These are phyloP conservation scores for Sordariomycetes sp. DNA, from an alignment of 2,329 filamentous ascomycete species.

Conservation along the genomic window DNA sequence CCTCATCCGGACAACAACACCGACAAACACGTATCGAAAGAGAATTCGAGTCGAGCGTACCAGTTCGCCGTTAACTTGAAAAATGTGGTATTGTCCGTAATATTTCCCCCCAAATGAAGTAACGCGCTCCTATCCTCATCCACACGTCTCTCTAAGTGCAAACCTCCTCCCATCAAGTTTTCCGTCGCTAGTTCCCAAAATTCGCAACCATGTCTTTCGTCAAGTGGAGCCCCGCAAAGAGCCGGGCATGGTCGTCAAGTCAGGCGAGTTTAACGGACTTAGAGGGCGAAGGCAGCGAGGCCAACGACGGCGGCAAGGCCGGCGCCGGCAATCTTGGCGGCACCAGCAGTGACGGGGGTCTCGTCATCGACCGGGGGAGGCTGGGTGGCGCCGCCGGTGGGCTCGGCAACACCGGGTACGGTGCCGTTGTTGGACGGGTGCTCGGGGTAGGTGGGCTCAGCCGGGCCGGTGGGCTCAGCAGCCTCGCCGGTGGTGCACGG, in stretches of 20 bases:
- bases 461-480: constrained; percentile 7
- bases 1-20: neutral
- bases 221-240: neutral
- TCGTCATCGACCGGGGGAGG: constrained; percentile 10
- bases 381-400: constrained; percentile 11
- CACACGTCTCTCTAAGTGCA: neutral
- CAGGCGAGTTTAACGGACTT: constrained; percentile 25
- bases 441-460: neutral
- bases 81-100: neutral
- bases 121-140: neutral
- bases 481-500: constrained; percentile 43
- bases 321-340: constrained; percentile 43
- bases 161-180: neutral
- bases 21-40: neutral
- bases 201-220: neutral
- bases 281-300: constrained; percentile 50
- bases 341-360: constrained; percentile 33
- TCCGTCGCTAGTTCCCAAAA: neutral
- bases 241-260: neutral
- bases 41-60: neutral
- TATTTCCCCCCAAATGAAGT: neutral
- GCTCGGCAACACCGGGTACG: constrained; percentile 3
- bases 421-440: constrained; percentile 2
- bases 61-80: neutral
- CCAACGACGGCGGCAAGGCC: constrained; percentile 50